Evolutionary conservation across 192 early-diverging fungal genomes (phyloP).

Genomic region (Thamnidium elegans): DNA sequence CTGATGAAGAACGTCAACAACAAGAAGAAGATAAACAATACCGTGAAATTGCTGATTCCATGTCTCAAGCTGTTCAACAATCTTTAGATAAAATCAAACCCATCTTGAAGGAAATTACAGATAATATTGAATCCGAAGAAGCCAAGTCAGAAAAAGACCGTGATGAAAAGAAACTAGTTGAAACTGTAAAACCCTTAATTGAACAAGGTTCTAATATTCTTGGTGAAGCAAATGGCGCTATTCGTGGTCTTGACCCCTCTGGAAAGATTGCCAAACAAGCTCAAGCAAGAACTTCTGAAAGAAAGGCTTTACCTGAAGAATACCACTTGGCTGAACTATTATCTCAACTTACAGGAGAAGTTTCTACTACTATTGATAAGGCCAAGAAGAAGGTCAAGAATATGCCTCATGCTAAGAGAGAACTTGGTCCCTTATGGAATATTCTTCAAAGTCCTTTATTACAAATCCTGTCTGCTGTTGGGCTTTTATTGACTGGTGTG

Average conservation of each 20-base stretch:
- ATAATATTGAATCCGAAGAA: conserved; percentile 21
- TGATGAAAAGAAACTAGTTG: conserved; percentile 24
- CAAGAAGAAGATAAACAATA: conserved; percentile 17
- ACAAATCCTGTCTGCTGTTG: conserved; percentile 27
- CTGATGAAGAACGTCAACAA: conserved; percentile 13
- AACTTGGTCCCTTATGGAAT: conserved; percentile 19
- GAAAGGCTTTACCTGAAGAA: conserved; percentile 21
- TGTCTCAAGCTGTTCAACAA: conserved; percentile 13
- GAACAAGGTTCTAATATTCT: conserved; percentile 22
- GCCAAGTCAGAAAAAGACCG: conserved; percentile 22
- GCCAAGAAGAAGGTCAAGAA: conserved; percentile 25
- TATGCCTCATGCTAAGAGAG: conserved; percentile 22
- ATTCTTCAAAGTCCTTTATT: conserved; percentile 25
- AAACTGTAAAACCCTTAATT: conserved; percentile 21
- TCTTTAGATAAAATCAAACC: conserved; percentile 18
- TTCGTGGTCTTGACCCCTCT: conserved; percentile 20
- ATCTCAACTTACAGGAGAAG: conserved; percentile 21
- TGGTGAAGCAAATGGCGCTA: conserved; percentile 25
- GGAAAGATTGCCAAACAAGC: conserved; percentile 22
- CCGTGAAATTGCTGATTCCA: conserved; percentile 15
- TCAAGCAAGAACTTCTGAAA: conserved; percentile 13
- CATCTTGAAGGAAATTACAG: conserved; percentile 21
- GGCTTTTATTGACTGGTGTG: conserved; percentile 21
- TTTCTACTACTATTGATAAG: conserved; percentile 20
- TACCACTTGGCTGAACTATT: conserved; percentile 19